Evolutionary conservation across 169 alveolate genomes (phyloP).

Genomic region (Plasmodium vinckei): DNA sequence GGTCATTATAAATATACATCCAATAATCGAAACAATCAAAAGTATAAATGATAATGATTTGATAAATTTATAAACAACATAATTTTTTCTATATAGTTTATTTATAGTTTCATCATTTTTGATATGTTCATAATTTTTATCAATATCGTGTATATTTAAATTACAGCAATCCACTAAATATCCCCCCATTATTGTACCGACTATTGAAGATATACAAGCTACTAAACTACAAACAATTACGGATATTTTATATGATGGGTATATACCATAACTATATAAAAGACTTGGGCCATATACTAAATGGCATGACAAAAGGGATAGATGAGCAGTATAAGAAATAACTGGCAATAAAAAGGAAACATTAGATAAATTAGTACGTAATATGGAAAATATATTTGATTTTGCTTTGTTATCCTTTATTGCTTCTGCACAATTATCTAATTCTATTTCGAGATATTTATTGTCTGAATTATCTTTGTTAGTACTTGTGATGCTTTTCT

Average conservation of each 20-base stretch:
- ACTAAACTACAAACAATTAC: conserved; percentile 32
- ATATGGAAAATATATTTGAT: conserved; percentile 3
- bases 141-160: conserved; percentile 47
- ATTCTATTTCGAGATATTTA: conserved; percentile 28
- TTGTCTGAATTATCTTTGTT: conserved; percentile 3
- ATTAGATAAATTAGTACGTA: conserved; percentile 21
- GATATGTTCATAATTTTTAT: conserved; percentile 64
- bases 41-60: conserved; percentile 19
- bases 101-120: conserved; percentile 49
- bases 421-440: conserved; percentile 34
- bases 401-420: conserved; percentile 21
- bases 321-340: conserved; percentile 28
- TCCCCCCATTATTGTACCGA: conserved; percentile 41
- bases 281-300: conserved; percentile 56
- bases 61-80: conserved; percentile 20
- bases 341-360: conserved; percentile 22
- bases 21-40: conserved; percentile 17
- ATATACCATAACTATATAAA: conserved; percentile 24
- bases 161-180: conserved; percentile 34
- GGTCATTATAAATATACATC: background rate
- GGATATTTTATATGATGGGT: conserved; percentile 55
- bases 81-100: conserved; percentile 33
- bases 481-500: background rate
- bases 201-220: conserved; percentile 53
- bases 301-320: conserved; percentile 15